These are phyloP conservation scores for Ceratobasidium papillatum DNA, from an alignment of 1,284 basidiomycete species.

Conservation along the genomic window DNA sequence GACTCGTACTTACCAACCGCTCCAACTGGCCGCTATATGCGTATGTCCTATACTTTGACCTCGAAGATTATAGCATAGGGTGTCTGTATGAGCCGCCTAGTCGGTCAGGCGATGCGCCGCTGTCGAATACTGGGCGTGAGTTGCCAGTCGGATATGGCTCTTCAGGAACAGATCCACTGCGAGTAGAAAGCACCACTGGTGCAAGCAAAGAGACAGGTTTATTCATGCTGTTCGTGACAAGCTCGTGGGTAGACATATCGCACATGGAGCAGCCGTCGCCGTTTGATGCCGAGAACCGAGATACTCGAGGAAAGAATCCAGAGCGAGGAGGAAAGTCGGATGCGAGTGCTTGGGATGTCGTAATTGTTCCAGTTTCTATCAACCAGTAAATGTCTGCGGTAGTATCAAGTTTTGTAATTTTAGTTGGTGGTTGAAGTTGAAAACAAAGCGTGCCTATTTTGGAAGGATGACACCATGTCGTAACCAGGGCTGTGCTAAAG, in stretches of 20 bases:
- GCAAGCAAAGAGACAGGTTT: conserved; percentile 1
- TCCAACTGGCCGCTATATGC: conserved; percentile 13
- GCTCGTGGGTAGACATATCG: conserved; percentile 29
- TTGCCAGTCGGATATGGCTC: conserved; percentile 12
- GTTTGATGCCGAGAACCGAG: background rate
- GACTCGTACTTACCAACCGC: conserved; percentile 9
- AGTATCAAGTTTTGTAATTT: background rate
- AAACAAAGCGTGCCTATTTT: background rate
- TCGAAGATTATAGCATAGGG: conserved; percentile 30
- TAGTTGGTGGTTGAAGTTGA: background rate
- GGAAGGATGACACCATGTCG: background rate
- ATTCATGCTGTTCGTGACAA: conserved; percentile 24
- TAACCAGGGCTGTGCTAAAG: conserved; percentile 4
- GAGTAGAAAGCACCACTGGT: background rate
- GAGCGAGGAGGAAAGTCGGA: background rate
- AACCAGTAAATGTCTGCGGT: background rate
- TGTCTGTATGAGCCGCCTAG: conserved; percentile 7
- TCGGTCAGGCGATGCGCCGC: background rate
- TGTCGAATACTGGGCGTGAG: background rate
- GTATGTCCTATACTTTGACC: conserved; percentile 27
- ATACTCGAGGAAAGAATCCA: background rate
- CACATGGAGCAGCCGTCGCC: conserved; percentile 29
- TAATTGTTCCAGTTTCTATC: conserved; percentile 1
- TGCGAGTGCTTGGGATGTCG: conserved; percentile 12
- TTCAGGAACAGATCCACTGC: conserved; percentile 4